A percentile compares a stretch with the other conserved stretches of the same genome.
Evolutionary conservation across 2,329 filamentous ascomycete genomes (phyloP).

Genomic region (Emmonsia crescens): DNA sequence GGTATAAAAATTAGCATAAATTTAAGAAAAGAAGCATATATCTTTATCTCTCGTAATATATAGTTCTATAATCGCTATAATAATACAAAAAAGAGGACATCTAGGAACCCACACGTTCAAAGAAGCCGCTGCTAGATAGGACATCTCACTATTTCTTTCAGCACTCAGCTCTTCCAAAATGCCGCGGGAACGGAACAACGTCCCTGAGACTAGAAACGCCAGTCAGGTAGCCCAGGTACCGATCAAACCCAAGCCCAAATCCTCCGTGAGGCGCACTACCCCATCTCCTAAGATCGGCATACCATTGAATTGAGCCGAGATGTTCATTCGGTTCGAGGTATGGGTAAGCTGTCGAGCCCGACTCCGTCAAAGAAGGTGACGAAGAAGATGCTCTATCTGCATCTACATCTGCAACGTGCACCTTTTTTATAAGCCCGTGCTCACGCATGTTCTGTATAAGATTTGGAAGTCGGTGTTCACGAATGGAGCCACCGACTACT

Average conservation of each 20-base stretch:
- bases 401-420: slow-evolving; percentile 7
- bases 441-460: slow-evolving; percentile 60
- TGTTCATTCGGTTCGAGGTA: slow-evolving; percentile 29
- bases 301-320: slow-evolving; percentile 61
- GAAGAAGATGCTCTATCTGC: background rate
- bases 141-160: too few relatives aligned
- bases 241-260: slow-evolving; percentile 83
- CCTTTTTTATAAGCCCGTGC: slow-evolving; percentile 46
- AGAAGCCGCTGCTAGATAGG: background rate
- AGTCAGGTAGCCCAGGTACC: slow-evolving; percentile 70
- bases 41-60: background rate
- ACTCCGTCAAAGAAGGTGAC: slow-evolving; percentile 10
- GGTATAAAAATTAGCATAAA: background rate
- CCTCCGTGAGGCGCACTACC: slow-evolving; percentile 87
- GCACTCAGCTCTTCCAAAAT: slow-evolving; percentile 44
- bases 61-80: background rate
- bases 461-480: slow-evolving; percentile 63
- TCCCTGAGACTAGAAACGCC: slow-evolving; percentile 76
- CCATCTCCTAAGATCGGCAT: slow-evolving; percentile 76
- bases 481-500: slow-evolving; percentile 78
- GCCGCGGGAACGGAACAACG: slow-evolving; percentile 75
- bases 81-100: background rate
- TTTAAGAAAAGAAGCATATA: background rate
- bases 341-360: slow-evolving; percentile 21
- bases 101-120: background rate